Base-by-base conservation (phyloP, 495 filamentous ascomycete species). In the Cudoniella acicularis region DNA sequence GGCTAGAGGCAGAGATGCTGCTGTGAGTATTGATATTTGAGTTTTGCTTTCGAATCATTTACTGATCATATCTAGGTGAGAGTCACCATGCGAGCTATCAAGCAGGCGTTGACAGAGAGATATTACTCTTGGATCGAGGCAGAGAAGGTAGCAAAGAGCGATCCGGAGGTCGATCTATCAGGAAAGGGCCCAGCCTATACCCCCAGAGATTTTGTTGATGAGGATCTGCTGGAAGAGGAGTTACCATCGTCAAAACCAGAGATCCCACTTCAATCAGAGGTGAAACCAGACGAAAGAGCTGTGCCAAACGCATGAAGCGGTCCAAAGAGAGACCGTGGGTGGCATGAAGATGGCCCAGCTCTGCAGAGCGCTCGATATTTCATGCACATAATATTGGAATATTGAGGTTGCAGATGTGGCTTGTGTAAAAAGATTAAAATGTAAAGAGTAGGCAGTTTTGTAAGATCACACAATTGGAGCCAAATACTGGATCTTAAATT, bases 41-140 rank as follows among this genome's bases (percentile, higher is more conserved):
- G 22, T 13, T 23, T 21, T 24, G 27, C 11, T 2, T 43, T 13
- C 17, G 22, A 22, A 11, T 49, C 10, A 24, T n/a, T 22, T 53
- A 20, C 27, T 13, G 18, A 49, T 49, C 24, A 22, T 22, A 13
- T 9, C 49, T 62, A 91, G 90, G 81, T 96, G 49, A 75, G 78
- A 43, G 67, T 73, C 58, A 96, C 93, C 16, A 87, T 89, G 80
- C 78, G 82, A 59, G 75, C 75, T 42, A 96, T 98, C 70, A 91
- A 89, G 75, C 86, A 93, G 67, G 80, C 83, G 46, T 78, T 98
- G 55, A 92, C 88, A 40, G 93, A 98, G 70, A 79, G 93, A 65
- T 92, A 84, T 75, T 94, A 97, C 74, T 79, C 89, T 40, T 97
- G 90, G 89, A 83, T 92, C 64, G 90, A 93, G 63, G 94, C 94